Evolutionary conservation across 495 filamentous ascomycete species (phyloP).

Genomic region (Aspergillus cavernicola): DNA sequence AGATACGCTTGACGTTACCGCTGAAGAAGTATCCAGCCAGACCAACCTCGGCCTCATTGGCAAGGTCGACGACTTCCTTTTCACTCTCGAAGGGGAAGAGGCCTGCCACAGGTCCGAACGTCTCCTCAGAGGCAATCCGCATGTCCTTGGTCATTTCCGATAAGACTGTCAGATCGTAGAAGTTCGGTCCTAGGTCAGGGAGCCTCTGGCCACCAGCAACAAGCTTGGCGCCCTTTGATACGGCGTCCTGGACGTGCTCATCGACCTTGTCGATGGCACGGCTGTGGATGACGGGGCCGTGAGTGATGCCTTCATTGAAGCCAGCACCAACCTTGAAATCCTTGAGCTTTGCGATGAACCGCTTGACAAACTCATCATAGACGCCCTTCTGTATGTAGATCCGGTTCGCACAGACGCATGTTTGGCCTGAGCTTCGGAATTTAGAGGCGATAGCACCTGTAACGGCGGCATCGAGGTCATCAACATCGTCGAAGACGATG

Average conservation of each 20-base stretch:
- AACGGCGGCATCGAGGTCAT: constrained; percentile 75
- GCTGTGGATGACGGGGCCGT: constrained; percentile 80
- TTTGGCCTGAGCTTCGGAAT: constrained; percentile 85
- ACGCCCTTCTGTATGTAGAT: constrained; percentile 78
- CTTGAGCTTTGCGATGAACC: constrained; percentile 70
- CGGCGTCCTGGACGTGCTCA: constrained; percentile 72
- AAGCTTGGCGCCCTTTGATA: constrained; percentile 68
- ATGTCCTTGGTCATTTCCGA: constrained; percentile 78
- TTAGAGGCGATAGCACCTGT: constrained; percentile 72
- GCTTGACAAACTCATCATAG: constrained; percentile 69
- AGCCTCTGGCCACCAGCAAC: constrained; percentile 66
- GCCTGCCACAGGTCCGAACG: constrained; percentile 81
- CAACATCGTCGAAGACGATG: constrained; percentile 85
- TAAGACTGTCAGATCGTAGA: constrained; percentile 79
- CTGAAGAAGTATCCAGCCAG: constrained; percentile 87
- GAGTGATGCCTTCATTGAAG: constrained; percentile 65
- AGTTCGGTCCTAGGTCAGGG: constrained; percentile 65
- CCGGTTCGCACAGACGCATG: constrained; percentile 86
- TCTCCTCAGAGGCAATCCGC: constrained; percentile 75
- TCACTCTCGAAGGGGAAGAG: constrained; percentile 81
- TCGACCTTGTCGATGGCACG: constrained; percentile 73
- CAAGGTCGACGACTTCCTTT: constrained; percentile 76
- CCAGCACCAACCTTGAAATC: constrained; percentile 75
- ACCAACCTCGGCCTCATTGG: constrained; percentile 73
- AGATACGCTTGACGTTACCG: constrained; percentile 65